These are phyloP conservation scores for Voacanga thouarsii DNA, from an alignment of 257 asterid species.

Conservation along the genomic window DNA sequence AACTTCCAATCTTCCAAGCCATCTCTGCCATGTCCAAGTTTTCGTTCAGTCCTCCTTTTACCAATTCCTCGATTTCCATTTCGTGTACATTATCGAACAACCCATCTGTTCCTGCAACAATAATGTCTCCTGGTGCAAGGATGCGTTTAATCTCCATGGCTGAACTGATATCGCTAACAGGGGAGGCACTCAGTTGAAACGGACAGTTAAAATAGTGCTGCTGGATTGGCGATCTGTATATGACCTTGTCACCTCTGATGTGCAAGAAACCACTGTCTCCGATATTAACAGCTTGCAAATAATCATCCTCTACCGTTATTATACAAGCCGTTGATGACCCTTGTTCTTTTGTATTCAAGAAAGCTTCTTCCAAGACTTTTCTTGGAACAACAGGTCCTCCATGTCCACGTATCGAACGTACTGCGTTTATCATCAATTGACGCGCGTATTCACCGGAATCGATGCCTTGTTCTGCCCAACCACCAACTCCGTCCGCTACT, in stretches of 20 bases:
- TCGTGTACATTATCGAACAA: constrained; percentile 37
- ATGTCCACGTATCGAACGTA: neutral
- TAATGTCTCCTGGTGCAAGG: constrained; percentile 31
- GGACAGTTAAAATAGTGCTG: constrained; percentile 33
- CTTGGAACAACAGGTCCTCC: constrained; percentile 16
- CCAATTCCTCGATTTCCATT: constrained; percentile 19
- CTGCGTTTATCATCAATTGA: constrained; percentile 25
- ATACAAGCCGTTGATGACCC: constrained; percentile 49
- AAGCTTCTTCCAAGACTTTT: constrained; percentile 21
- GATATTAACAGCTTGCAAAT: constrained; percentile 33
- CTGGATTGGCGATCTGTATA: constrained; percentile 28
- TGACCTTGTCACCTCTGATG: constrained; percentile 21
- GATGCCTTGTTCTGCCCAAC: constrained; percentile 24
- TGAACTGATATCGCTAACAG: neutral
- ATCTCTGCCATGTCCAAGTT: neutral
- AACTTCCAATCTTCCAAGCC: constrained; percentile 6
- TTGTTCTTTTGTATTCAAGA: neutral
- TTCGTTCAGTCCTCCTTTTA: neutral
- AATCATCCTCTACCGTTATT: constrained; percentile 3
- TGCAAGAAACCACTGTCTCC: constrained; percentile 46
- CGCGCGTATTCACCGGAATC: constrained; percentile 39
- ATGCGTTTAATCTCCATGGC: constrained; percentile 26
- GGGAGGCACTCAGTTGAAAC: constrained; percentile 21
- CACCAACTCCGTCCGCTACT: constrained; percentile 46
- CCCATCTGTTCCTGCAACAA: constrained; percentile 48